Evolutionary conservation across 2,329 filamentous ascomycete species (phyloP).

Genomic region (Trichoderma sp.): DNA sequence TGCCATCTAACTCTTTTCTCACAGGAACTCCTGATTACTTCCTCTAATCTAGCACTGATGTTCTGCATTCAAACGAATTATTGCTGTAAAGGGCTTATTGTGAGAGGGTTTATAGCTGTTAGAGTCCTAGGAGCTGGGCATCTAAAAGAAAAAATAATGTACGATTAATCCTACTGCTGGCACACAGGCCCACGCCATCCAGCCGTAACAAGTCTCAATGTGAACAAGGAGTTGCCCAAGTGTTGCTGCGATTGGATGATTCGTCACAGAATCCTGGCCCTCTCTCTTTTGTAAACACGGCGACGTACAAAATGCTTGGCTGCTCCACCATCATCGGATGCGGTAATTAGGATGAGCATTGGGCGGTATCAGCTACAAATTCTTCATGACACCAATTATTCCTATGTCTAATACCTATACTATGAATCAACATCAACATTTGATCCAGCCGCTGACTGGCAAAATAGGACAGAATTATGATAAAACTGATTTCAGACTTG

Average conservation of each 20-base stretch:
- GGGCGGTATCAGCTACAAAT: not conserved
- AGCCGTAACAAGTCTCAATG: slow-evolving; percentile 26
- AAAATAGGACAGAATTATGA: not conserved
- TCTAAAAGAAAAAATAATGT: slow-evolving; percentile 34
- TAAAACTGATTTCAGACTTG: not conserved
- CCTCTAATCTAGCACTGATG: slow-evolving; percentile 62
- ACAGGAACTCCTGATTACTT: slow-evolving; percentile 93
- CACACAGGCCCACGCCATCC: slow-evolving; percentile 27
- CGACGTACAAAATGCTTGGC: not conserved
- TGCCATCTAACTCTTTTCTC: slow-evolving; percentile 29
- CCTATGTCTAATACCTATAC: not conserved
- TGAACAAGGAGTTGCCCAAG: slow-evolving; percentile 22
- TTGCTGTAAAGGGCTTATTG: slow-evolving; percentile 28
- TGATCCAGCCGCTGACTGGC: not conserved
- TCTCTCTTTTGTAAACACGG: not conserved
- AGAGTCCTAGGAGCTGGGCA: slow-evolving; percentile 27
- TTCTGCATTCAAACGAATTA: slow-evolving; percentile 30
- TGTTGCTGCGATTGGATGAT: not conserved
- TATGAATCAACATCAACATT: not conserved
- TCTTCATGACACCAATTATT: not conserved
- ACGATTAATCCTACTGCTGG: slow-evolving; percentile 33
- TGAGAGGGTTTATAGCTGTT: slow-evolving; percentile 28
- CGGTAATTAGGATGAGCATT: too few species aligned
- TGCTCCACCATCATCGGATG: not conserved
- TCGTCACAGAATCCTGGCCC: not conserved